Evolutionary conservation across 352 stramenopile genomes (phyloP).

Genomic region (Phytophthora parvispora): DNA sequence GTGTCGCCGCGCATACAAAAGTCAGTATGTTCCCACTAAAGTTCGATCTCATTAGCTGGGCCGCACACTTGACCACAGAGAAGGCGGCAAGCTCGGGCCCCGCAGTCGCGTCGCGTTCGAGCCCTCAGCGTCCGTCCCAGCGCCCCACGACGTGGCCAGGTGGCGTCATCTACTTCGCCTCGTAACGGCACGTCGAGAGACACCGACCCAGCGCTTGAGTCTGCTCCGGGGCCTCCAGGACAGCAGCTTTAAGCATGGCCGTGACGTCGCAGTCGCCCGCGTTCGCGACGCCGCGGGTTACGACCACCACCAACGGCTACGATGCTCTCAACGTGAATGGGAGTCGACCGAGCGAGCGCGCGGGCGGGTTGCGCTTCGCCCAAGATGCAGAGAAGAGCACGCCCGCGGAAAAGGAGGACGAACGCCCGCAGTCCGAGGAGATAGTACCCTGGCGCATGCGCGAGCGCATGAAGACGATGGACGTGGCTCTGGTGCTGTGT

Average conservation of each 20-base stretch:
- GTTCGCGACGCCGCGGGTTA: slow-evolving; percentile 26
- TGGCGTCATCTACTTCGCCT: neutral
- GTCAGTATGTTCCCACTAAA: slow-evolving; percentile 7
- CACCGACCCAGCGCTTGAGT: neutral
- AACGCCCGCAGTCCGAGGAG: slow-evolving; percentile 36
- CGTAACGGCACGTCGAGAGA: neutral
- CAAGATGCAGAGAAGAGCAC: slow-evolving; percentile 48
- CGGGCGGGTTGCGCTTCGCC: slow-evolving; percentile 75
- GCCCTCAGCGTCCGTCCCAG: slow-evolving; percentile 3
- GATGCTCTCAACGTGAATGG: slow-evolving; percentile 17
- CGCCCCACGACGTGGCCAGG: neutral
- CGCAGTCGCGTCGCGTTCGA: slow-evolving; percentile 2
- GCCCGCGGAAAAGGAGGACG: slow-evolving; percentile 30
- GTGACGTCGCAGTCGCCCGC: slow-evolving; percentile 35
- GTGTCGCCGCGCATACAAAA: slow-evolving; percentile 15
- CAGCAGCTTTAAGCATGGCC: slow-evolving; percentile 23
- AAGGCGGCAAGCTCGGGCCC: slow-evolving; percentile 6
- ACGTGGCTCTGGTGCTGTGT: slow-evolving; percentile 97
- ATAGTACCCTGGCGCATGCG: slow-evolving; percentile 89
- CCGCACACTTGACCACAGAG: slow-evolving; percentile 24
- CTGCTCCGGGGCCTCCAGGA: neutral
- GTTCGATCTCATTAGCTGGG: slow-evolving; percentile 21
- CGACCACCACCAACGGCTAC: slow-evolving; percentile 14
- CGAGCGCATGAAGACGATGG: slow-evolving; percentile 93
- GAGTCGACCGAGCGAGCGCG: slow-evolving; percentile 25